A percentile compares a stretch with the other conserved stretches of the same genome.
These are phyloP conservation scores for Pyricularia pennisetigena DNA, from an alignment of 2,329 filamentous ascomycete genomes.

Conservation along the genomic window DNA sequence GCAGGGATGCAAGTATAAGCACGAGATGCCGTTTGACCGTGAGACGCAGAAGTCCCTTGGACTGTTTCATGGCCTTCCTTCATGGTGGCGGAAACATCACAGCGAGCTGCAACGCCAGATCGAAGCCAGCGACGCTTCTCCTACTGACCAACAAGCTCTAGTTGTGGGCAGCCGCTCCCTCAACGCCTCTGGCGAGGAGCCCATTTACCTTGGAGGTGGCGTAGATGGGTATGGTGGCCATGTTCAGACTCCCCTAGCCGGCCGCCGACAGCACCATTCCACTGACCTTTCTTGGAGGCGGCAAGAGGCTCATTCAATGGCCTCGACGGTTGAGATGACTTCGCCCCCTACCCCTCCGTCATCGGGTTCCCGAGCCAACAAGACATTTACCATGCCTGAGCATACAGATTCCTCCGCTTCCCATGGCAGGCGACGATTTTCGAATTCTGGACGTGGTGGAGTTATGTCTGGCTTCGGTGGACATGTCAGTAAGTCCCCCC, in stretches of 20 bases:
- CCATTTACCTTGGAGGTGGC: not conserved
- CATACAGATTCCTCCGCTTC: not conserved
- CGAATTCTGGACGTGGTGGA: not conserved
- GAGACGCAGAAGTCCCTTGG: slow-evolving; percentile 60
- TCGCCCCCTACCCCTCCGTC: not conserved
- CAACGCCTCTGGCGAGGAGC: not conserved
- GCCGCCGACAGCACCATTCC: not conserved
- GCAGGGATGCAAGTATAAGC: slow-evolving; percentile 80
- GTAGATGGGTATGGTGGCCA: not conserved
- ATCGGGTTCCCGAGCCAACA: not conserved
- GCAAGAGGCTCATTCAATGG: not conserved
- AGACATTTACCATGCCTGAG: not conserved
- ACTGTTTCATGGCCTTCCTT: slow-evolving; percentile 53
- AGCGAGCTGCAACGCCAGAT: slow-evolving; percentile 23
- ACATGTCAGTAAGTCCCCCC: slow-evolving; percentile 1
- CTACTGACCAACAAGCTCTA: not conserved
- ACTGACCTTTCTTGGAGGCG: not conserved
- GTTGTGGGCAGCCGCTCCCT: slow-evolving; percentile 2
- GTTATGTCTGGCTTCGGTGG: not conserved
- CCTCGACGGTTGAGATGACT: not conserved
- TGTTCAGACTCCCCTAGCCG: not conserved
- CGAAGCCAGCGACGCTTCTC: not conserved
- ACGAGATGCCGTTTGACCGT: slow-evolving; percentile 72
- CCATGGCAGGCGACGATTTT: not conserved
- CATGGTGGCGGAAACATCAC: slow-evolving; percentile 49